Base-by-base conservation (phyloP, 345 rosid genomes). In the Syzygium oleosum region DNA sequence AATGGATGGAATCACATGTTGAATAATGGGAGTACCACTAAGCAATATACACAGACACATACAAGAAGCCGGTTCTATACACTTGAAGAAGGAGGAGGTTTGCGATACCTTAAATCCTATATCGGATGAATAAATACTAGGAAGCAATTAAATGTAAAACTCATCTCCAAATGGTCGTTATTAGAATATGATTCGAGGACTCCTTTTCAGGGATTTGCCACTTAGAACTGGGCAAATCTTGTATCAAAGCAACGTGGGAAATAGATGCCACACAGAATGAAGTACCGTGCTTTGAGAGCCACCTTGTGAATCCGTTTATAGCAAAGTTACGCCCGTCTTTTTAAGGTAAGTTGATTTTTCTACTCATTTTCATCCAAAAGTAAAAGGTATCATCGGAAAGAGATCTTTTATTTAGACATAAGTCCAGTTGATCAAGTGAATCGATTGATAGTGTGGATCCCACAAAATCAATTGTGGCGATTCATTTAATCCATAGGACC, bases 141-240 rank as follows among this genome's bases (percentile, higher is more conserved):
- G 31, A 5, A 25, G 31, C 3, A 17, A 61, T 61, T 61, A 8
- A n/a, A 61, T 0, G 10, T n/a, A 61, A 61, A 61, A n/a, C 73
- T 61, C 31, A 61, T 61, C 10, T 61, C 2, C 17, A n/a, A 61
- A n/a, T 0, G 5, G 38, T 6, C 4, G 13, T 61, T 61, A 61
- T 61, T n/a, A 12, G 73, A 61, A 61, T 61, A 61, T 61, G 19
- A n/a, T n/a, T n/a, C 0, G 19, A 61, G 73, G 9, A 61, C 31
- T 61, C 4, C 34, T 61, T n/a, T 61, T n/a, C 34, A n/a, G 0
- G 8, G 1, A 6, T 61, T 61, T 61, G 17, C 19, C 15, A 13
- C 49, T 73, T 38, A 34, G 1, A 68, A 34, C 0, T 0, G 25
- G 7, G 7, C 4, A 2, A 21, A 34, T 34, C 0, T 3, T 68